phyloP scores from a whole-genome alignment of 768 basidiomycete genomes.

The Suillus occidentalis region DNA sequence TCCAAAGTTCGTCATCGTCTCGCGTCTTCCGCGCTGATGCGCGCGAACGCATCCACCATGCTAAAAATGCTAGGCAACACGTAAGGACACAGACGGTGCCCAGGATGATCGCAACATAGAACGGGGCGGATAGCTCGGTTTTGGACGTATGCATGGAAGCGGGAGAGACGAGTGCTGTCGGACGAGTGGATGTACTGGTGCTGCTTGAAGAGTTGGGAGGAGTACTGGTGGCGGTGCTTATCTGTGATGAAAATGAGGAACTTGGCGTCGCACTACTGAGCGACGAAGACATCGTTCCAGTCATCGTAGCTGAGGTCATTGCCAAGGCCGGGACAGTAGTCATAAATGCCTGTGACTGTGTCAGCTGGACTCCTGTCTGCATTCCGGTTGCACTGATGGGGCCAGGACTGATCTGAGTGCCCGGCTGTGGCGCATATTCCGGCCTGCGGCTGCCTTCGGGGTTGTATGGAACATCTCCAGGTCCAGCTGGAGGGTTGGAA shows the following conservation, averaged over 20 bases:
- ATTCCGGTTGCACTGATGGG: not conserved
- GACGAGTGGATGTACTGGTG: not conserved
- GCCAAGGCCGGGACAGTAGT: not conserved
- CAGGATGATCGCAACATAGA: slow-evolving; percentile 52
- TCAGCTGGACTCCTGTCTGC: not conserved
- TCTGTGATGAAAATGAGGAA: not conserved
- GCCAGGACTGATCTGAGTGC: not conserved
- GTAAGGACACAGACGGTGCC: slow-evolving; percentile 47
- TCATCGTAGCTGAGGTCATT: slow-evolving; percentile 14
- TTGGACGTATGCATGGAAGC: slow-evolving; percentile 24
- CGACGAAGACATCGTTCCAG: slow-evolving; percentile 4
- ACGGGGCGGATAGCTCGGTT: slow-evolving; percentile 32
- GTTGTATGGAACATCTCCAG: not conserved
- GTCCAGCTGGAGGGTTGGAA: not conserved
- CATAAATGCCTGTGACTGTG: not conserved
- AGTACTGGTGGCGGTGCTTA: not conserved
- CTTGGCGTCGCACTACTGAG: slow-evolving; percentile 4
- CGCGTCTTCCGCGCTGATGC: slow-evolving; percentile 35
- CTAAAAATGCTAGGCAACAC: slow-evolving; percentile 45
- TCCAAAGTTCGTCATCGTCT: slow-evolving; percentile 29
- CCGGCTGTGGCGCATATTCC: not conserved
- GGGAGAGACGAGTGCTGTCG: slow-evolving; percentile 19
- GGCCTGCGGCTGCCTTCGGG: not conserved
- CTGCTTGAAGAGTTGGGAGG: not conserved
- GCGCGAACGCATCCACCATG: slow-evolving; percentile 48